phyloP scores from a whole-genome alignment of 192 early-diverging fungal genomes.

The Powellomyces hirtus region DNA sequence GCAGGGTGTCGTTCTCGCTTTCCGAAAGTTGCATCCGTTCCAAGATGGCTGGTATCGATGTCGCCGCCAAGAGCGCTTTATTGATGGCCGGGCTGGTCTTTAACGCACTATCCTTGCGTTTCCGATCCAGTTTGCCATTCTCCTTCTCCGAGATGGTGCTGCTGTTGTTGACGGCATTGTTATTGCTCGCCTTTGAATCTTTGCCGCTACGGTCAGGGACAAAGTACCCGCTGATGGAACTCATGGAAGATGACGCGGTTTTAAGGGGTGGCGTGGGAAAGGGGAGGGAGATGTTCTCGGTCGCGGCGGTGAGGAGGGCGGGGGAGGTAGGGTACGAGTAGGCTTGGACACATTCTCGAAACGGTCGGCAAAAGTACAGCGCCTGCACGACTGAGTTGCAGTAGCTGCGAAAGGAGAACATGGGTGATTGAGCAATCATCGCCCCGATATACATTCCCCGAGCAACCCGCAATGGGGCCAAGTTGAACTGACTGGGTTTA shows the following conservation, averaged over 20 bases:
- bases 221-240: slow-evolving; percentile 17
- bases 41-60: slow-evolving; percentile 19
- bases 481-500: too few relatives aligned
- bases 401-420: slow-evolving; percentile 69
- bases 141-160: too few relatives aligned
- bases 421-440: too few relatives aligned
- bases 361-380: slow-evolving; percentile 91
- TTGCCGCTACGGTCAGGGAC: background rate
- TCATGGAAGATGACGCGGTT: slow-evolving; percentile 11
- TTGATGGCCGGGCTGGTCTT: background rate
- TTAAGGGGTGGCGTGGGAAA: slow-evolving; percentile 34
- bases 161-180: background rate
- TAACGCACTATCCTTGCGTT: background rate
- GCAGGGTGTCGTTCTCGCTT: slow-evolving; percentile 72
- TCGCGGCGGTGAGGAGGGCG: slow-evolving; percentile 24
- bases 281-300: slow-evolving; percentile 24
- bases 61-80: background rate
- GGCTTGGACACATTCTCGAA: slow-evolving; percentile 85
- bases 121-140: background rate
- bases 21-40: slow-evolving; percentile 7
- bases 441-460: slow-evolving; percentile 1
- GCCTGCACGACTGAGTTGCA: slow-evolving; percentile 95
- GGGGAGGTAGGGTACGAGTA: slow-evolving; percentile 61
- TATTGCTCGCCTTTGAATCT: background rate
- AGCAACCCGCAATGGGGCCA: too few relatives aligned